Conservation (phyloP, 768 basidiomycete genomes). For the Russula brevipes region DNA sequence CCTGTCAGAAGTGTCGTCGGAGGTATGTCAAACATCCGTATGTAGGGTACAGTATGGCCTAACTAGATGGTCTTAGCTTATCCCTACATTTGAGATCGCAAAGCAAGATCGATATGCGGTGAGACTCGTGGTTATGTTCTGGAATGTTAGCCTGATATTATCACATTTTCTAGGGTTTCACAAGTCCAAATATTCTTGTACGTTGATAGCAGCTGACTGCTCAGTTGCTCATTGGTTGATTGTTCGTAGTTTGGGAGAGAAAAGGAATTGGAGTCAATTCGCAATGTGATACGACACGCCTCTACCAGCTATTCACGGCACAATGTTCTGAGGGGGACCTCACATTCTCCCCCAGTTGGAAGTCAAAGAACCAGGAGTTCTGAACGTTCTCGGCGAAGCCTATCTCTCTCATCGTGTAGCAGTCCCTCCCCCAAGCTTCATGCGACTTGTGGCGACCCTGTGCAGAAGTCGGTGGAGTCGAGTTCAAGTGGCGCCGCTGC, state of each 20-base stretch:
- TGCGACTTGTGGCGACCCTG: not conserved
- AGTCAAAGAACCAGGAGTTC: slow-evolving; percentile 30
- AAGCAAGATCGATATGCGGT: slow-evolving; percentile 61
- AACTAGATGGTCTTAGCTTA: slow-evolving; percentile 42
- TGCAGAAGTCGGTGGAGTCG: slow-evolving; percentile 1
- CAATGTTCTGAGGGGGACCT: slow-evolving; percentile 41
- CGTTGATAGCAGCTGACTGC: slow-evolving; percentile 15
- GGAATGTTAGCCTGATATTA: not conserved
- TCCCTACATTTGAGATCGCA: slow-evolving; percentile 64
- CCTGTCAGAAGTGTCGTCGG: slow-evolving; percentile 50
- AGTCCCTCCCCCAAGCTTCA: slow-evolving; percentile 22
- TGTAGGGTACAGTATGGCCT: slow-evolving; percentile 5
- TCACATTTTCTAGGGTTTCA: slow-evolving; percentile 55
- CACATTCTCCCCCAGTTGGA: slow-evolving; percentile 34
- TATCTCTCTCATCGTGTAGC: slow-evolving; percentile 44
- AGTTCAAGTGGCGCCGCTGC: slow-evolving; percentile 2
- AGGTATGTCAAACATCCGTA: slow-evolving; percentile 36
- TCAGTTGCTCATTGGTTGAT: not conserved
- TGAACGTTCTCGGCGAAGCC: slow-evolving; percentile 28
- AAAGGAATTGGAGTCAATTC: slow-evolving; percentile 61
- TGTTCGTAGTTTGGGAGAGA: slow-evolving; percentile 59
- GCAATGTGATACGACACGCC: slow-evolving; percentile 49
- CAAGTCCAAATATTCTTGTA: slow-evolving; percentile 62
- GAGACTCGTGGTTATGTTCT: slow-evolving; percentile 22
- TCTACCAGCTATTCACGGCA: slow-evolving; percentile 60